Evolutionary conservation across 2,329 filamentous ascomycete species (phyloP), one percentile per base, ranked within the genome.

Genomic region (Biscogniauxia mediterranea): DNA sequence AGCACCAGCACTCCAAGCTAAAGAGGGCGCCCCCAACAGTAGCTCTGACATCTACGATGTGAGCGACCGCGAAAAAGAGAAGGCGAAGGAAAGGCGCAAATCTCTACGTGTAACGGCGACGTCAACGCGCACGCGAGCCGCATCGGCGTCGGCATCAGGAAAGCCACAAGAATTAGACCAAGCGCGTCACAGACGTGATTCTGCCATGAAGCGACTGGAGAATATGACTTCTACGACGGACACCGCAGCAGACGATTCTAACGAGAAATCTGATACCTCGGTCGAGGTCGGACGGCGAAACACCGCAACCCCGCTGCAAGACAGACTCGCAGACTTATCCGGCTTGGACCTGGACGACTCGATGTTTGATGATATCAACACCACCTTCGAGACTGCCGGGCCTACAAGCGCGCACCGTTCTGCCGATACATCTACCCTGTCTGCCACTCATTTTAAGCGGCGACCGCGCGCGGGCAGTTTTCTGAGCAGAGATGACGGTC

Each of bases 381-480:
- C 72, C 5, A 74, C 72, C 17, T 58, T 73, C 13, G 66, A 70
- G 21, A 72, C 70, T 0, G 68, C 61, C 0, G 70, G 65, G 15
- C 70, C 70, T 19, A 66, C 67, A 20, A 74, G 71, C 53, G 69
- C 70, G 9, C 68, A 71, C 23, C 65, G 70, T 62, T 74, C 72
- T 25, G 68, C 68, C 5, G 70, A 75, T 5, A 74, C 70, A 8
- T 74, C 73, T 46, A 72, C 67, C 1, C 60, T 74, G 32, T 70
- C 72, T 19, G 58, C 67, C 19, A 73, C 70, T 52, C 63, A 72
- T 56, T 74, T 74, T 61, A 68, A 68, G 58, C 68, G 71, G 49
- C 69, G 73, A 17, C 72, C 72, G n/a, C 71, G 73, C 46, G 71
- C 70, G 0, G 71, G 69, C 53, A 75, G 73, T 57, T 73, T 75